Conservation (phyloP, 139 green algal genomes). For the Chlorella sp. region DNA sequence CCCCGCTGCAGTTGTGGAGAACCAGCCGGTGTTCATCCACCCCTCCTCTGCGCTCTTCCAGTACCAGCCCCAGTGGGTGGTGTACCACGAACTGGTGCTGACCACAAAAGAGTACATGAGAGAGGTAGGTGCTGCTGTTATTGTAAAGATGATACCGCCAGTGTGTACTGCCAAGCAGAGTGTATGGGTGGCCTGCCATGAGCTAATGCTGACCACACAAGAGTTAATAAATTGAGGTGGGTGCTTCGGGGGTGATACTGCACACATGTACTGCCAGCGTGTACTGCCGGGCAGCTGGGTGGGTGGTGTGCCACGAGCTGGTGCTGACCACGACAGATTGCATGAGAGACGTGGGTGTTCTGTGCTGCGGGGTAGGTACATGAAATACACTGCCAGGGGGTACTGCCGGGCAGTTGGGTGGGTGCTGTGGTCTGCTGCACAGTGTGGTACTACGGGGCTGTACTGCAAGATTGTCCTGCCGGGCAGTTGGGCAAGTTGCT, state of each 20-base stretch:
- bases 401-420: not conserved
- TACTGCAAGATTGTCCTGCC: not conserved
- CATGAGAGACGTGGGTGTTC: slow-evolving; percentile 83
- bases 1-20: slow-evolving; percentile 75
- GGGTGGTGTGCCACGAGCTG: slow-evolving; percentile 92
- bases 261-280: too few species aligned
- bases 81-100: slow-evolving; percentile 95
- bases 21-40: slow-evolving; percentile 98
- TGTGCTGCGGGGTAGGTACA: too few species aligned
- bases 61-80: slow-evolving; percentile 91
- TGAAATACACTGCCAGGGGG: too few species aligned
- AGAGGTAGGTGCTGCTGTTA: slow-evolving; percentile 36
- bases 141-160: not conserved
- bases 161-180: too few species aligned
- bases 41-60: slow-evolving; percentile 91
- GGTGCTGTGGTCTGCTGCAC: too few species aligned
- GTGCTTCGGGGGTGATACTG: too few species aligned
- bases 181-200: too few species aligned
- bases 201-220: too few species aligned
- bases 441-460: too few species aligned
- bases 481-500: not conserved
- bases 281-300: too few species aligned
- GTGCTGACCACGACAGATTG: slow-evolving; percentile 99
- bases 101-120: slow-evolving; percentile 99
- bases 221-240: too few species aligned